Base-by-base conservation (phyloP, 2,329 filamentous ascomycete species). In the Pseudogymnoascus sp. region DNA sequence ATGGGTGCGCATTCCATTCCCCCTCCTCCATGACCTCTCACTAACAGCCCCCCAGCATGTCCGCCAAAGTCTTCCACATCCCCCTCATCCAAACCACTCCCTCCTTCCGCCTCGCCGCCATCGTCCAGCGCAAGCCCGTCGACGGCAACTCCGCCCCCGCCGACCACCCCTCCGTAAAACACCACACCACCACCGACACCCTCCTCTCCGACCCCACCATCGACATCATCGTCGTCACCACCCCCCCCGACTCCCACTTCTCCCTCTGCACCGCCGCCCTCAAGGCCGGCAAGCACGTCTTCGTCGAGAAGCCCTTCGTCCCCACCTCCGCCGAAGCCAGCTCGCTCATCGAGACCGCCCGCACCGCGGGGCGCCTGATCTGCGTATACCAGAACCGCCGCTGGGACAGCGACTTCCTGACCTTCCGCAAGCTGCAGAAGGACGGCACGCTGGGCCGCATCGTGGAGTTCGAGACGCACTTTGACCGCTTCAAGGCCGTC, bases 291-390 rank as follows among this genome's bases (percentile, higher is more conserved):
- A 93, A 93, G 78, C 87, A 93, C 74, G 88, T 93, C 26, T 79
- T 93, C 61, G 88, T 89, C 59, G 90, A 93, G 78, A 93, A 93
- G 78, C 90, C 90, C 2, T 93, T 93, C 73, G 88, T 90, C 11
- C 87, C 89, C 19, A 89, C 86, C 1, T 79, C 83, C 1, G 79
- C 83, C 64, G 86, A 93, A 75, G 89, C 89, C 10, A 80, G 84
- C 35, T 76, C 83, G 68, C 82, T 93, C 6, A 80, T 73, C 50
- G 71, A 72, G 31, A 71, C 77, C 60, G 74, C 76, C 1, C 68
- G 73, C 65, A 70, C 72, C 65, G 76, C 69, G 15, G 75, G 73
- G 17, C 77, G 74, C 67, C 65, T 75, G 63, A 73, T 79, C 42
- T 78, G 78, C 62, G 79, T 82, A 44, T 79, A 80, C 64, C 77